Base-by-base conservation (phyloP, 1,284 basidiomycete species). In the Rhodofomes roseus region DNA sequence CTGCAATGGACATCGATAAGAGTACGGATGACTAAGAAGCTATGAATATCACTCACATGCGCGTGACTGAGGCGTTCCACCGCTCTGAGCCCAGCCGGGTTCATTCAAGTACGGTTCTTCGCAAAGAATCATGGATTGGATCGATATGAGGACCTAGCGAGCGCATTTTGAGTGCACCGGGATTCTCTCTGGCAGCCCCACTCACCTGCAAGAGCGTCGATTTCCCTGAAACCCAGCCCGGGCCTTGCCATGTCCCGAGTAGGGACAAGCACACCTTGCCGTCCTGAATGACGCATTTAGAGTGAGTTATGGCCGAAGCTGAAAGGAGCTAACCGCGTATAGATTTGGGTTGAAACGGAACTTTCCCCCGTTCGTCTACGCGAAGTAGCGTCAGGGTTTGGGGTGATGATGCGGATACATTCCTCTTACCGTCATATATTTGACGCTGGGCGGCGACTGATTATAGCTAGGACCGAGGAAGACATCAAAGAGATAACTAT, bases 301-400 rank as follows among this genome's bases (percentile, higher is more conserved):
- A 36, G 41, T 46, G 59, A 40, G 53, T n/a, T 39, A 23, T 51
- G 29, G 56, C 25, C 44, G 40, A 56, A 51, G 37, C 34, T 22
- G 39, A 34, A 20, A 36, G 27, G 46, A 6, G 75, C 85, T 68
- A 71, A 90, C 91, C 50, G 89, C 90, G 70, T 95, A 96, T 27
- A 96, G 78, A 70, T 96, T 96, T 3, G 94, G 94, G 67, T 96
- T 96, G 76, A 95, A 94, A 27, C 95, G 84, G 73, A 80, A 95
- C 73, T 85, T 90, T 27, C 95, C 94, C 1, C 92, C 93, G 63
- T 93, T 89, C 0, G 94, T 96, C 90, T 92, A 5, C n/a, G 25
- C 43, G 41, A 23, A 51, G 44, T 18, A 18, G 55, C 16, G 54
- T 52, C 44, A 46, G 29, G 16, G 59, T 40, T 18, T 7, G 25